Conservation (phyloP, 805 yeast genomes). For the Starmerella stellata region DNA sequence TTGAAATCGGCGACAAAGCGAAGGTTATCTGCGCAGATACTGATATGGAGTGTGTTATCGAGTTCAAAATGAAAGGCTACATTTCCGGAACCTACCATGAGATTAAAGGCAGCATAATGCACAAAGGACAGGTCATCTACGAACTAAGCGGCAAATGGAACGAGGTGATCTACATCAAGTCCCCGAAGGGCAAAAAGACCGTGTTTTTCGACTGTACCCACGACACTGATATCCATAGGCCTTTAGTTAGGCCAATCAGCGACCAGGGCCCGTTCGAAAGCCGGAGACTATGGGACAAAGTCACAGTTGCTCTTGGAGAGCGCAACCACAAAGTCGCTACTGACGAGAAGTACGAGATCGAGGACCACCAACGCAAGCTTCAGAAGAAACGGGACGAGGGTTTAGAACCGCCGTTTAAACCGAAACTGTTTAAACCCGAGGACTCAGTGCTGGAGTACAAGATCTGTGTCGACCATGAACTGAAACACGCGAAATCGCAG, state of each 20-base stretch:
- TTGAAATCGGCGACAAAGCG: slow-evolving; percentile 87
- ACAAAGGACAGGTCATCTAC: slow-evolving; percentile 38
- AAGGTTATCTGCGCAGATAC: slow-evolving; percentile 43
- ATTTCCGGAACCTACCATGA: slow-evolving; percentile 84
- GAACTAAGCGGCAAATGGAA: slow-evolving; percentile 87
- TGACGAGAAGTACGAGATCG: slow-evolving; percentile 70
- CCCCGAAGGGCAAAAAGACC: slow-evolving; percentile 29
- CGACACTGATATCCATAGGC: slow-evolving; percentile 29
- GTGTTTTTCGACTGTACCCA: slow-evolving; percentile 40
- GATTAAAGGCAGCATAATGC: slow-evolving; percentile 55
- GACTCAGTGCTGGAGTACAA: slow-evolving; percentile 39
- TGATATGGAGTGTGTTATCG: slow-evolving; percentile 58
- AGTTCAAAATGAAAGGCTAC: slow-evolving; percentile 88
- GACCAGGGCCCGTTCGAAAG: slow-evolving; percentile 76
- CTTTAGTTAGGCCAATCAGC: slow-evolving; percentile 54
- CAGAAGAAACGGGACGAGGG: slow-evolving; percentile 66
- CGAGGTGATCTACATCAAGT: slow-evolving; percentile 55
- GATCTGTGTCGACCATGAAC: slow-evolving; percentile 37
- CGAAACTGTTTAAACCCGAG: slow-evolving; percentile 48
- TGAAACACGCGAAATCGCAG: slow-evolving; percentile 28
- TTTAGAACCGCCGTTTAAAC: slow-evolving; percentile 44
- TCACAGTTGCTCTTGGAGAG: slow-evolving; percentile 58
- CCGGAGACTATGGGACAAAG: slow-evolving; percentile 64
- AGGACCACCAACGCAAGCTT: slow-evolving; percentile 59
- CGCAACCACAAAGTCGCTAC: slow-evolving; percentile 76